Percentiles rank a stretch among this genome's conserved stretches.
phyloP scores from a whole-genome alignment of 306 rosid species.

The Cicer arietinum region DNA sequence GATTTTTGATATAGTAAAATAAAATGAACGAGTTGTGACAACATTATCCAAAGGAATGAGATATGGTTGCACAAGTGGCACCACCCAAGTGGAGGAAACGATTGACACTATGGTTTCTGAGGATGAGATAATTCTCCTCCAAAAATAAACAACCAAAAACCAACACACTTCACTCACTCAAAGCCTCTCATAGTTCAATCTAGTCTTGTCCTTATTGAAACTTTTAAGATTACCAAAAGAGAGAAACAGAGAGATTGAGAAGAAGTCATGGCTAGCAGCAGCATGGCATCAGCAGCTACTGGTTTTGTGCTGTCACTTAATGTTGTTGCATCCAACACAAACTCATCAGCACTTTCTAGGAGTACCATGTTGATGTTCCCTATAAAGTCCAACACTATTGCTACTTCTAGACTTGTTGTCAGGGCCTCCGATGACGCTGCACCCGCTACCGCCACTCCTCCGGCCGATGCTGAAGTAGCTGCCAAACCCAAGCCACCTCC shows the following conservation, averaged over 20 bases:
- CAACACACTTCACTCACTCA: slow-evolving; percentile 42
- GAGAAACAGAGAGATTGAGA: not conserved
- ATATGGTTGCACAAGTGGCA: slow-evolving; percentile 81
- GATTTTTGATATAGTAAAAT: not conserved
- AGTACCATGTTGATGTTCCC: slow-evolving; percentile 54
- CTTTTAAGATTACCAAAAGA: slow-evolving; percentile 9
- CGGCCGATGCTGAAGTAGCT: slow-evolving; percentile 48
- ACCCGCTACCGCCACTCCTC: slow-evolving; percentile 49
- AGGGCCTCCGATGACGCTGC: slow-evolving; percentile 72
- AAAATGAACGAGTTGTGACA: slow-evolving; percentile 40
- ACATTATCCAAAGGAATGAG: slow-evolving; percentile 65
- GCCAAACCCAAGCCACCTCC: slow-evolving; percentile 84
- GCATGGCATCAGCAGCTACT: slow-evolving; percentile 84
- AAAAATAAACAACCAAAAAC: slow-evolving; percentile 34
- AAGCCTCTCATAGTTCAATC: slow-evolving; percentile 49
- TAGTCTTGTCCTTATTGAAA: slow-evolving; percentile 27
- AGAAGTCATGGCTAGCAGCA: slow-evolving; percentile 59
- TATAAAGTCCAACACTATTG: slow-evolving; percentile 41
- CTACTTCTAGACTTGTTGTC: slow-evolving; percentile 56
- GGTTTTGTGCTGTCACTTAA: slow-evolving; percentile 67
- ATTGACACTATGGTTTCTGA: slow-evolving; percentile 39
- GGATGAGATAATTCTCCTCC: slow-evolving; percentile 62
- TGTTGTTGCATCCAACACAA: slow-evolving; percentile 48
- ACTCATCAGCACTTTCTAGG: slow-evolving; percentile 46
- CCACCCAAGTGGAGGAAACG: slow-evolving; percentile 63